phyloP scores from a whole-genome alignment of 2,329 filamentous ascomycete genomes.

The Stemphylium lycopersici region DNA sequence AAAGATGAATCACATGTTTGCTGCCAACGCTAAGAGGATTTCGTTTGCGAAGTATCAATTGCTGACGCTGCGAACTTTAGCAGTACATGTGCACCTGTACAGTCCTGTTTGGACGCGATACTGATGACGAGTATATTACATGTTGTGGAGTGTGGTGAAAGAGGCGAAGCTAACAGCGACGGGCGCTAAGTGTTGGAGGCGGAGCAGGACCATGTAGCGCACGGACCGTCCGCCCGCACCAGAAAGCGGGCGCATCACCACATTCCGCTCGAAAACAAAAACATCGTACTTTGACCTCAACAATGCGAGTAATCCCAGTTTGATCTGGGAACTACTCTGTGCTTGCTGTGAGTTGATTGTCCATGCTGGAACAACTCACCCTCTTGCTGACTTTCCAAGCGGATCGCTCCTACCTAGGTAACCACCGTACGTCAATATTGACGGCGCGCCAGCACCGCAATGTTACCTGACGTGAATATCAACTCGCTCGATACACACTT shows the following conservation, averaged over 20 bases:
- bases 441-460: constrained; percentile 14
- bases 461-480: constrained; percentile 34
- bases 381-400: background rate
- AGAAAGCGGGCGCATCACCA: background rate
- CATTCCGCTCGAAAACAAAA: background rate
- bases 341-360: background rate
- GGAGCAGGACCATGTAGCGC: background rate
- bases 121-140: no score
- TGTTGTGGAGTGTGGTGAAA: background rate
- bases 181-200: background rate
- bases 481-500: constrained; percentile 36
- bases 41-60: no score
- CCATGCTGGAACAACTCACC: background rate
- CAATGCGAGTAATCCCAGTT: background rate
- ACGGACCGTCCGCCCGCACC: background rate
- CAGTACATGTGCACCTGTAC: no score
- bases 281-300: background rate
- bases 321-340: background rate
- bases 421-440: background rate
- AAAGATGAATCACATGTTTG: no score
- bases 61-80: no score
- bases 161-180: background rate
- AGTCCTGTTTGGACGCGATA: no score
- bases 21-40: no score
- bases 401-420: background rate